These are phyloP conservation scores for Backusella parvicylindrica DNA, from an alignment of 192 early-diverging fungal species.

Conservation along the genomic window DNA sequence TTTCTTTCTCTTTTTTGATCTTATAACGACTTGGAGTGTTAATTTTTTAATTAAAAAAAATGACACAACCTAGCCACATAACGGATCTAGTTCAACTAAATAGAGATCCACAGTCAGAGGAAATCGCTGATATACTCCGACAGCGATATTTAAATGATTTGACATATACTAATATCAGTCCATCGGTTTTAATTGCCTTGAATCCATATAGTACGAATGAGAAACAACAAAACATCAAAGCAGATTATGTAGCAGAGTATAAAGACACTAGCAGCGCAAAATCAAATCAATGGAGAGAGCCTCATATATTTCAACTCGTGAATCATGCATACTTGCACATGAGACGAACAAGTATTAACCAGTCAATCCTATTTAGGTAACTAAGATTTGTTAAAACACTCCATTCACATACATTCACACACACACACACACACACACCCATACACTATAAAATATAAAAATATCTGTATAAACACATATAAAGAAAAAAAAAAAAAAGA, in stretches of 20 bases:
- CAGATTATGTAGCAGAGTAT: conserved; percentile 65
- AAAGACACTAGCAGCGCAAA: conserved; percentile 47
- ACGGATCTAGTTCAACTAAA: conserved; percentile 11
- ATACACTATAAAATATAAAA: no score
- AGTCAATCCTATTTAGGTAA: conserved; percentile 35
- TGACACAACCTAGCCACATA: background rate
- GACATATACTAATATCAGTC: conserved; percentile 57
- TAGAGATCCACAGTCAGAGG: conserved; percentile 13
- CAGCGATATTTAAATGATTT: conserved; percentile 51
- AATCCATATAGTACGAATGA: conserved; percentile 49
- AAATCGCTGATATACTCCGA: conserved; percentile 43
- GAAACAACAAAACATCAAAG: conserved; percentile 33
- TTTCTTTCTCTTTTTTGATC: background rate
- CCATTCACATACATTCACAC: background rate
- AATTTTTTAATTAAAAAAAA: background rate
- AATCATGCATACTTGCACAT: conserved; percentile 80
- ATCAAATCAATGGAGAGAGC: conserved; percentile 49
- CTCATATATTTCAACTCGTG: conserved; percentile 76
- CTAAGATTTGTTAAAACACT: background rate
- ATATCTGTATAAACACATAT: background rate
- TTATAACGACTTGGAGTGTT: background rate
- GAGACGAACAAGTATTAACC: conserved; percentile 66
- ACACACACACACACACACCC: background rate
- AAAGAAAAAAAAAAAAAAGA: background rate
- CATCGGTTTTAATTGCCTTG: conserved; percentile 59